Evolutionary conservation across 305 asterid species (phyloP).

Genomic region (Withania somnifera): DNA sequence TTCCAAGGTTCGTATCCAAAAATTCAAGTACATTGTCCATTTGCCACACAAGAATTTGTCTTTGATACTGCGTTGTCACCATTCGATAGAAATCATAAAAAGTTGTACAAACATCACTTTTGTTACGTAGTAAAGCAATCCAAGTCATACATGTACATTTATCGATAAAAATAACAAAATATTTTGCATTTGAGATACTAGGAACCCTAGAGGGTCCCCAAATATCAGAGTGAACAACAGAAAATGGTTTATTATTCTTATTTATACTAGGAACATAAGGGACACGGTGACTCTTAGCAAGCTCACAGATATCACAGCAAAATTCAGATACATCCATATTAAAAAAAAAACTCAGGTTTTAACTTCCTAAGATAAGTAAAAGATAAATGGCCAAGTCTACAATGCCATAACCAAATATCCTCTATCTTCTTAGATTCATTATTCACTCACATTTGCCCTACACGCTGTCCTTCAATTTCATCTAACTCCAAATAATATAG

Average conservation of each 20-base stretch:
- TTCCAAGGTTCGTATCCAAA: too few relatives aligned
- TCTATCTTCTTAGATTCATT: too few relatives aligned
- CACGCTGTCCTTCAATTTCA: not conserved
- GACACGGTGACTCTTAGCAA: not conserved
- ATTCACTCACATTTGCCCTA: not conserved
- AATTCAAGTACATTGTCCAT: too few relatives aligned
- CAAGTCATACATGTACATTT: not conserved
- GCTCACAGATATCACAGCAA: not conserved
- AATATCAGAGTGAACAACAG: not conserved
- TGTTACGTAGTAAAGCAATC: not conserved
- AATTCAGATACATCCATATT: not conserved
- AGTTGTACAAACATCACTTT: not conserved
- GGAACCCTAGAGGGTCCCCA: not conserved
- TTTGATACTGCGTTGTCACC: not conserved
- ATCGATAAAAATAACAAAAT: constrained; percentile 1
- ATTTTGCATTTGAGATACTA: not conserved
- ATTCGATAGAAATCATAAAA: not conserved
- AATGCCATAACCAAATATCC: not conserved
- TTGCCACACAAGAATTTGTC: too few relatives aligned
- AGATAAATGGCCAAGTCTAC: not conserved
- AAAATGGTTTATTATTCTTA: not conserved
- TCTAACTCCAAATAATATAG: not conserved
- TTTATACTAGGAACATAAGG: not conserved
- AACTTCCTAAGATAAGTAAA: not conserved
- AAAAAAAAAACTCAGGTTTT: not conserved